phyloP scores from a whole-genome alignment of 108 stramenopile species.

The Cylindrotheca closterium region DNA sequence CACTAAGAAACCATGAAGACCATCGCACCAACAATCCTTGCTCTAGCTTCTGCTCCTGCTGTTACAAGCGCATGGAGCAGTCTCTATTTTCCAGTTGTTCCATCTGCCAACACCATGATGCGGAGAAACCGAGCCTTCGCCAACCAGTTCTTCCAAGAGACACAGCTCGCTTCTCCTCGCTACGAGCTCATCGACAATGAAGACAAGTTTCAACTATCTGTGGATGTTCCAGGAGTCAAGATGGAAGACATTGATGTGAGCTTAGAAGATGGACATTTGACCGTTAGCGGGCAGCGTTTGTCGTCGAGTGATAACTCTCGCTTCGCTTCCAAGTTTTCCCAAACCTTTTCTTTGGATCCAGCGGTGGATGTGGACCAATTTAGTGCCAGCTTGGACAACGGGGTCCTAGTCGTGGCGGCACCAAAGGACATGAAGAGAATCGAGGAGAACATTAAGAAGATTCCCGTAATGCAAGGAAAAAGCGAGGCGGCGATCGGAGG shows the following conservation, averaged over 20 bases:
- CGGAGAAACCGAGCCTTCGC: not conserved
- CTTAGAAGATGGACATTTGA: constrained; percentile 48
- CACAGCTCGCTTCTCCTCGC: constrained; percentile 34
- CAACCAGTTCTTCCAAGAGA: not conserved
- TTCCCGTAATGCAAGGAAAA: constrained; percentile 27
- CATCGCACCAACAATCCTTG: not conserved
- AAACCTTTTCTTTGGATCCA: constrained; percentile 60
- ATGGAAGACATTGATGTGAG: constrained; percentile 52
- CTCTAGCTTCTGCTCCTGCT: not conserved
- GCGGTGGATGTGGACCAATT: constrained; percentile 52
- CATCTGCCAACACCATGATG: not conserved
- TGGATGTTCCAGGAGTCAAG: constrained; percentile 78
- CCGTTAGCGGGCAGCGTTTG: constrained; percentile 20
- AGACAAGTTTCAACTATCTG: constrained; percentile 57
- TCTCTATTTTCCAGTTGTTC: not conserved
- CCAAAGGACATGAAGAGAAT: constrained; percentile 42
- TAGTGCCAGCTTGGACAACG: constrained; percentile 55
- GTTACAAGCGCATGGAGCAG: not conserved
- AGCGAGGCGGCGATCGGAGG: not conserved
- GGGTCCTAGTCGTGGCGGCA: constrained; percentile 56
- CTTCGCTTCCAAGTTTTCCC: constrained; percentile 35
- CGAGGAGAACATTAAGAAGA: constrained; percentile 29
- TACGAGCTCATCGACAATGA: constrained; percentile 67
- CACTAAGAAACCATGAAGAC: not conserved
- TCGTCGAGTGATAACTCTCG: not conserved